Evolutionary conservation across 306 rosid genomes (phyloP).

Genomic region (Fragaria nilgerrensis): DNA sequence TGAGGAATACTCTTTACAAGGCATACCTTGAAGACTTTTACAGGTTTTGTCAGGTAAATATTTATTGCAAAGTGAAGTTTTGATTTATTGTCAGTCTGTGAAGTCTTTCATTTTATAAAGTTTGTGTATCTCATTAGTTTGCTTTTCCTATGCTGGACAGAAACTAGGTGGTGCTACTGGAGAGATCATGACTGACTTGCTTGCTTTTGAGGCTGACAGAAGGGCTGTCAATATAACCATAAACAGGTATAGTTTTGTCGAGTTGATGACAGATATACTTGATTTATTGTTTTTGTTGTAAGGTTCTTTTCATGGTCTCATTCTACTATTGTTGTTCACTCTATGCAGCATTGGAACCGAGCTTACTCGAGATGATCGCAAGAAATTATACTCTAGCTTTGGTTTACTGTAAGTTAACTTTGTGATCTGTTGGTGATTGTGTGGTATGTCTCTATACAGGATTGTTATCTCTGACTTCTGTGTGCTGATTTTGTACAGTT

Average conservation of each 20-base stretch:
- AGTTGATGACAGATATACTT: conserved; percentile 2
- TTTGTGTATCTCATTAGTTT: conserved; percentile 25
- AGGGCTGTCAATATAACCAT: conserved; percentile 96
- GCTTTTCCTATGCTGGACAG: conserved; percentile 41
- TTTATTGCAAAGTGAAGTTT: conserved; percentile 4
- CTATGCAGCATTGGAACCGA: conserved; percentile 89
- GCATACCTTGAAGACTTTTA: conserved; percentile 98
- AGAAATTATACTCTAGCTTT: conserved; percentile 84
- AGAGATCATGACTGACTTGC: conserved; percentile 98
- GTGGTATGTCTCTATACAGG: conserved; percentile 19
- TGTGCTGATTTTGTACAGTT: conserved; percentile 45
- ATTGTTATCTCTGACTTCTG: conserved; percentile 15
- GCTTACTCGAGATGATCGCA: conserved; percentile 95
- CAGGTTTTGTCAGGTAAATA: conserved; percentile 85
- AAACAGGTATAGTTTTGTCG: conserved; percentile 58
- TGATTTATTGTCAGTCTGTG: not conserved
- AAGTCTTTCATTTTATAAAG: conserved; percentile 2
- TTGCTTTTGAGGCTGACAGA: conserved; percentile 97
- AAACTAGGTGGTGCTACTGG: conserved; percentile 98
- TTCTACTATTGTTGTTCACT: conserved; percentile 19
- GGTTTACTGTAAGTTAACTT: conserved; percentile 83
- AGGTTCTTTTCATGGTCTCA: conserved; percentile 1
- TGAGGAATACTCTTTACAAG: conserved; percentile 98
- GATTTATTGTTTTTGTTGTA: not conserved
- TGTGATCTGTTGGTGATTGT: not conserved